These are phyloP conservation scores for Sporisorium iseilematis-ciliati DNA, from an alignment of 1,284 basidiomycete species.

Conservation along the genomic window DNA sequence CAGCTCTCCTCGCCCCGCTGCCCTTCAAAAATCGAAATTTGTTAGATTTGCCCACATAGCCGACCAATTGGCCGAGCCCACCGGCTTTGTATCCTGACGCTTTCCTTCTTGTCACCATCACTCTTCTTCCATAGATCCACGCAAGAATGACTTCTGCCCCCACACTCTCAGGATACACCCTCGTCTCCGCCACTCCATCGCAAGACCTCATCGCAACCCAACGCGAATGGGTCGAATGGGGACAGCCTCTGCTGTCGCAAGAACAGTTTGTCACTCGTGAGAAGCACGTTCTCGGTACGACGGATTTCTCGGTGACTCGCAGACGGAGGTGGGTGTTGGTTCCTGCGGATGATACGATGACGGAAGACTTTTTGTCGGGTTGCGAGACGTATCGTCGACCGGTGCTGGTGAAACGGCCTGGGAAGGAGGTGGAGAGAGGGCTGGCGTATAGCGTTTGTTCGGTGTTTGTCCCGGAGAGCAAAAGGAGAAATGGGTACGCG, in stretches of 20 bases:
- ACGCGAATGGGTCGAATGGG: slow-evolving; percentile 46
- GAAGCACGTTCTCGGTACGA: slow-evolving; percentile 15
- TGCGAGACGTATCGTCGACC: slow-evolving; percentile 48
- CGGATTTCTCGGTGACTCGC: slow-evolving; percentile 25
- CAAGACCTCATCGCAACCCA: slow-evolving; percentile 42
- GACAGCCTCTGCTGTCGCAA: slow-evolving; percentile 25
- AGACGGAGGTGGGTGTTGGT: slow-evolving; percentile 43
- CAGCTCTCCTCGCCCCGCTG: no score
- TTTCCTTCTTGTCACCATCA: background rate
- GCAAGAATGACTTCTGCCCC: background rate
- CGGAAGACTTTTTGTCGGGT: slow-evolving; percentile 27
- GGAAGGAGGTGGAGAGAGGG: slow-evolving; percentile 23
- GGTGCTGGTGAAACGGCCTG: slow-evolving; percentile 21
- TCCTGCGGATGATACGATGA: slow-evolving; percentile 29
- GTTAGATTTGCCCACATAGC: slow-evolving; percentile 13
- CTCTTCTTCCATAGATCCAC: background rate
- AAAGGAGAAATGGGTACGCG: slow-evolving; percentile 74
- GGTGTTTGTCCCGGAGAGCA: slow-evolving; percentile 73
- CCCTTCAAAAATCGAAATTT: background rate
- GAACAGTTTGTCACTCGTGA: slow-evolving; percentile 41
- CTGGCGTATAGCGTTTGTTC: slow-evolving; percentile 37
- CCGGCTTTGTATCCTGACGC: no score
- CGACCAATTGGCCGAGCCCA: background rate
- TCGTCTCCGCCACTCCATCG: slow-evolving; percentile 26
- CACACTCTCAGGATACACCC: slow-evolving; percentile 15